A percentile compares a stretch with the other conserved stretches of the same genome.
These are phyloP conservation scores for Tulasnella calospora DNA, from an alignment of 768 basidiomycete genomes.

Conservation along the genomic window DNA sequence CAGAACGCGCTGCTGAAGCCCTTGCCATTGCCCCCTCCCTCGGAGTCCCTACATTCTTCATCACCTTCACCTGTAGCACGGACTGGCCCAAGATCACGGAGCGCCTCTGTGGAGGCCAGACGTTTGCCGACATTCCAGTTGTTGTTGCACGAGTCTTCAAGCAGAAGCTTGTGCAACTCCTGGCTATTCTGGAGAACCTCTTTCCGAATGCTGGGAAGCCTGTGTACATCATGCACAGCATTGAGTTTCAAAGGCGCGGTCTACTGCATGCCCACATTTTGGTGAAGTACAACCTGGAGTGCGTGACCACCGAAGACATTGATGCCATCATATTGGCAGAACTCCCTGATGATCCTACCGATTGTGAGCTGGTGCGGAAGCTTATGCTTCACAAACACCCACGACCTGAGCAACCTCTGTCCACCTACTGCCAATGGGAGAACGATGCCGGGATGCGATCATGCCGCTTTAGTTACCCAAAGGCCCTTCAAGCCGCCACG, in stretches of 20 bases:
- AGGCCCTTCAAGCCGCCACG: conserved; percentile 31
- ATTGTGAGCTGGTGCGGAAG: conserved; percentile 33
- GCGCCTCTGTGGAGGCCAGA: conserved; percentile 42
- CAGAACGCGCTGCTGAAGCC: conserved; percentile 40
- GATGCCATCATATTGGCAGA: conserved; percentile 39
- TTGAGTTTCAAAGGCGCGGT: conserved; percentile 45
- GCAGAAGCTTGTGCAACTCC: too few relatives aligned
- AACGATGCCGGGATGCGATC: conserved; percentile 23
- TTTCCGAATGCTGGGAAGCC: conserved; percentile 37
- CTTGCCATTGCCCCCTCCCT: conserved; percentile 44
- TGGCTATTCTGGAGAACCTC: conserved; percentile 32
- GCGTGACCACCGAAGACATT: conserved; percentile 33
- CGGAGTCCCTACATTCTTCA: conserved; percentile 43
- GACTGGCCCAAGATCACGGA: conserved; percentile 45
- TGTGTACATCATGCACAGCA: conserved; percentile 36
- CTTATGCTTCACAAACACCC: conserved; percentile 40
- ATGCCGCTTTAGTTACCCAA: conserved; percentile 33
- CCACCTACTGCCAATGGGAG: too few relatives aligned
- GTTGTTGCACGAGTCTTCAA: conserved; percentile 41
- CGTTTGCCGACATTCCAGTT: conserved; percentile 37
- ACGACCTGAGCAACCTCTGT: too few relatives aligned
- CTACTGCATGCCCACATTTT: conserved; percentile 44
- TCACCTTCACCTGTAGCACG: conserved; percentile 53
- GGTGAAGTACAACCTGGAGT: conserved; percentile 35
- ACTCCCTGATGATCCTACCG: conserved; percentile 34